phyloP scores from a whole-genome alignment of 805 yeast genomes.

The Suhomyces canberraensis region DNA sequence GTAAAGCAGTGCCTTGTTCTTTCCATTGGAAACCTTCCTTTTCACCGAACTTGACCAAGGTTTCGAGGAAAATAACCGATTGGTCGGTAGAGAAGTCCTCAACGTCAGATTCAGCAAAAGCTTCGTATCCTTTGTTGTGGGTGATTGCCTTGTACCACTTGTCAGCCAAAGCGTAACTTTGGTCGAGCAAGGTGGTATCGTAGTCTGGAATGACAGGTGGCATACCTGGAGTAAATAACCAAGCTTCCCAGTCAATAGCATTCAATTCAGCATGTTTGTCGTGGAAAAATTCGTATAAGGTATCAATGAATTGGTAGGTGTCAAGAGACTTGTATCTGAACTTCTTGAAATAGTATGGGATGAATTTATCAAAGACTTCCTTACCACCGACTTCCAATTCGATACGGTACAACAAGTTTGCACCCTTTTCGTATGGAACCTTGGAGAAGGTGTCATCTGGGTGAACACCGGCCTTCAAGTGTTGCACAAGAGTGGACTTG shows the following conservation, averaged over 20 bases:
- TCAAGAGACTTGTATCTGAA: constrained; percentile 73
- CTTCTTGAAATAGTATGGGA: constrained; percentile 69
- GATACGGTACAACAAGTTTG: constrained; percentile 54
- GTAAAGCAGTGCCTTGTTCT: constrained; percentile 29
- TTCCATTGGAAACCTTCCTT: constrained; percentile 36
- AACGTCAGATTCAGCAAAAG: constrained; percentile 51
- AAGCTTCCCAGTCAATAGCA: constrained; percentile 76
- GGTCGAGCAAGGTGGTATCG: constrained; percentile 74
- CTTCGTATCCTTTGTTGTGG: constrained; percentile 12
- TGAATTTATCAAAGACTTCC: constrained; percentile 70
- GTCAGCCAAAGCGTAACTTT: constrained; percentile 62
- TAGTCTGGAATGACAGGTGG: constrained; percentile 80
- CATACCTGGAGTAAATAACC: constrained; percentile 81
- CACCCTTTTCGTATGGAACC: constrained; percentile 37
- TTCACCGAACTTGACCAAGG: constrained; percentile 52
- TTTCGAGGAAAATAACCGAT: constrained; percentile 73
- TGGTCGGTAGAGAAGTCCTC: constrained; percentile 67
- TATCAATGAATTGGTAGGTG: constrained; percentile 75
- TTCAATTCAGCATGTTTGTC: constrained; percentile 54
- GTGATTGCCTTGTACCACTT: constrained; percentile 54
- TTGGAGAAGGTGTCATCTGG: constrained; percentile 33
- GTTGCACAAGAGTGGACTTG: constrained; percentile 65
- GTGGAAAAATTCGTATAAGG: constrained; percentile 62
- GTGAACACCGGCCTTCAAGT: constrained; percentile 56
- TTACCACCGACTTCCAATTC: constrained; percentile 68